Evolutionary conservation across 257 asterid genomes (phyloP).

Genomic region (Nicotiana tabacum): DNA sequence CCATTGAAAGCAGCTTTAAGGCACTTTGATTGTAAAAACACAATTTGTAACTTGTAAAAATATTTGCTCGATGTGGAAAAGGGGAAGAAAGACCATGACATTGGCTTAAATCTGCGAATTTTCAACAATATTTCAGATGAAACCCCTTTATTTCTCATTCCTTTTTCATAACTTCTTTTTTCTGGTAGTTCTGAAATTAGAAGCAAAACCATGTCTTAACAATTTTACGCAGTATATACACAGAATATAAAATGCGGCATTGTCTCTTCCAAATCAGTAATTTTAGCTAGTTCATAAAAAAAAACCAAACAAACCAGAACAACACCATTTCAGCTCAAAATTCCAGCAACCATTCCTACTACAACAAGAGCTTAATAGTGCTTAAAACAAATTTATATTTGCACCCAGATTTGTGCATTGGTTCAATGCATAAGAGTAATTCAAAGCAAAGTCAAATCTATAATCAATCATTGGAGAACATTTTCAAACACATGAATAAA

Average conservation of each 20-base stretch:
- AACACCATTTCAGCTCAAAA: too few relatives aligned
- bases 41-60: background rate
- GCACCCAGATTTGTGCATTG: too few relatives aligned
- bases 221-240: constrained; percentile 53
- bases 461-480: too few relatives aligned
- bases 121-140: background rate
- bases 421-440: too few relatives aligned
- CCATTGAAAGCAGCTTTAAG: background rate
- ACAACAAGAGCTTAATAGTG: too few relatives aligned
- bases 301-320: too few relatives aligned
- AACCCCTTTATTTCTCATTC: background rate
- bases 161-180: background rate
- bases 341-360: too few relatives aligned
- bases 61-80: background rate
- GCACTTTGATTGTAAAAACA: background rate
- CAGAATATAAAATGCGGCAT: constrained; percentile 40
- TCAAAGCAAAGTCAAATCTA: too few relatives aligned
- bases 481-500: too few relatives aligned
- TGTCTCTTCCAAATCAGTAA: background rate
- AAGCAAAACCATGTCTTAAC: background rate
- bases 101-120: background rate
- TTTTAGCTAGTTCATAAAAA: background rate
- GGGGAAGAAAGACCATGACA: background rate
- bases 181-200: background rate
- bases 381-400: too few relatives aligned